Evolutionary conservation across 805 yeast species (phyloP).

Genomic region (Wickerhamiella kazuoi): DNA sequence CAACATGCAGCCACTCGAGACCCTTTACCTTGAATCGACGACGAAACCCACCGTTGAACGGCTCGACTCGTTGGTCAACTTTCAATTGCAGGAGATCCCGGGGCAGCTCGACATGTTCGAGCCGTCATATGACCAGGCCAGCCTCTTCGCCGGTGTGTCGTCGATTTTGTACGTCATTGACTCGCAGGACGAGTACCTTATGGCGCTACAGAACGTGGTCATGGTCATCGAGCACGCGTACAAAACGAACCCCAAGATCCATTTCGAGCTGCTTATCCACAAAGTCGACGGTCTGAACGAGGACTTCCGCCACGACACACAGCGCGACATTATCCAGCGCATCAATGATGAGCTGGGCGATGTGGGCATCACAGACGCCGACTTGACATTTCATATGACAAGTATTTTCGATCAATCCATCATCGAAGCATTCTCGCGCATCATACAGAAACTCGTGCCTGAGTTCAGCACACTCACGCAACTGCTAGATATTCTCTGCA

Average conservation of each 20-base stretch:
- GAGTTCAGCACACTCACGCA: conserved; percentile 80
- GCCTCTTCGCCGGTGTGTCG: conserved; percentile 64
- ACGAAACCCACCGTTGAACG: conserved; percentile 75
- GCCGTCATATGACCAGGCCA: conserved; percentile 55
- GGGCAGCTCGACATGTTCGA: conserved; percentile 85
- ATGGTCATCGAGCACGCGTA: conserved; percentile 78
- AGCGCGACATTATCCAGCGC: conserved; percentile 89
- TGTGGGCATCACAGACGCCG: conserved; percentile 78
- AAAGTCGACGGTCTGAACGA: conserved; percentile 91
- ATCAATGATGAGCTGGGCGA: conserved; percentile 85
- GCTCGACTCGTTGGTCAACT: conserved; percentile 65
- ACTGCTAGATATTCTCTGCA: conserved; percentile 71
- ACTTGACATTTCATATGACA: conserved; percentile 77
- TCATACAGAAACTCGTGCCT: conserved; percentile 77
- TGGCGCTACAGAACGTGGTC: conserved; percentile 76
- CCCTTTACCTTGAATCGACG: conserved; percentile 77
- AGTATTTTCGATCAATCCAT: conserved; percentile 91
- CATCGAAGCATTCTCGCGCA: conserved; percentile 86
- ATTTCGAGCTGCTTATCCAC: conserved; percentile 85
- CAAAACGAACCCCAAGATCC: conserved; percentile 64
- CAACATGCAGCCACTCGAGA: conserved; percentile 89
- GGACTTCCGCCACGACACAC: conserved; percentile 86
- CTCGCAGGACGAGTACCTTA: conserved; percentile 84
- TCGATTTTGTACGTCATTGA: conserved; percentile 90
- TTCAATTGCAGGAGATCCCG: conserved; percentile 85